These are phyloP conservation scores for Rhododendron kiyosumense DNA, from an alignment of 148 eudicot genomes.

Conservation along the genomic window DNA sequence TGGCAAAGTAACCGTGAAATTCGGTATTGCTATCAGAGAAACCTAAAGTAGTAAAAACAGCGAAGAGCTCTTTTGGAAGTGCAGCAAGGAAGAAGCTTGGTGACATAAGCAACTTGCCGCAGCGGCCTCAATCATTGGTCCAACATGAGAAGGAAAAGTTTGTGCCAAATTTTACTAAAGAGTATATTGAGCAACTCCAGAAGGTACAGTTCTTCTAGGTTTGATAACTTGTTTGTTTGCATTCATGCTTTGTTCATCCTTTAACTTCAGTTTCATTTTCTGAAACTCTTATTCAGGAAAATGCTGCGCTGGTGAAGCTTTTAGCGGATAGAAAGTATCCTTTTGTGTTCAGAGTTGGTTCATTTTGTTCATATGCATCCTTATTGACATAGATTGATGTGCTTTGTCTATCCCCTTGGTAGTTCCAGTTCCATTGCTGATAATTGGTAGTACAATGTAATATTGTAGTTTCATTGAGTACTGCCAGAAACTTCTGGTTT, in stretches of 20 bases:
- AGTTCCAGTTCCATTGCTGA: background rate
- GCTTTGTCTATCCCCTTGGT: background rate
- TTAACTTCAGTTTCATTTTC: background rate
- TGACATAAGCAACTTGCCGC: conserved; percentile 38
- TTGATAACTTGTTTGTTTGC: background rate
- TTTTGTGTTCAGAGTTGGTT: conserved; percentile 10
- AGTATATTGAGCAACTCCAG: conserved; percentile 32
- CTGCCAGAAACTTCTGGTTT: background rate
- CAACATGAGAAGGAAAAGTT: conserved; percentile 18
- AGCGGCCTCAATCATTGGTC: conserved; percentile 9
- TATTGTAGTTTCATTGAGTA: background rate
- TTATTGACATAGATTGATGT: background rate
- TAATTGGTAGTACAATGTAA: background rate
- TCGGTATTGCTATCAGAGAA: conserved; percentile 21
- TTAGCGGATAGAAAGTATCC: conserved; percentile 46
- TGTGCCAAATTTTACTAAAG: conserved; percentile 15
- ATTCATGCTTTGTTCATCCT: background rate
- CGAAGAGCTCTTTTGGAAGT: conserved; percentile 7
- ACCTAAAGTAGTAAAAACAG: conserved; percentile 11
- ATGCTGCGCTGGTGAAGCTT: conserved; percentile 28
- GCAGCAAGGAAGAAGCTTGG: conserved; percentile 32
- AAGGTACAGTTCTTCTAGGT: conserved; percentile 23
- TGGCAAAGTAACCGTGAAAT: background rate
- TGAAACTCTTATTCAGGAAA: conserved; percentile 29
- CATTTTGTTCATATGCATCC: background rate